Evolutionary conservation across 2,329 filamentous ascomycete genomes (phyloP).

Genomic region (Colletotrichum chlorophyti): DNA sequence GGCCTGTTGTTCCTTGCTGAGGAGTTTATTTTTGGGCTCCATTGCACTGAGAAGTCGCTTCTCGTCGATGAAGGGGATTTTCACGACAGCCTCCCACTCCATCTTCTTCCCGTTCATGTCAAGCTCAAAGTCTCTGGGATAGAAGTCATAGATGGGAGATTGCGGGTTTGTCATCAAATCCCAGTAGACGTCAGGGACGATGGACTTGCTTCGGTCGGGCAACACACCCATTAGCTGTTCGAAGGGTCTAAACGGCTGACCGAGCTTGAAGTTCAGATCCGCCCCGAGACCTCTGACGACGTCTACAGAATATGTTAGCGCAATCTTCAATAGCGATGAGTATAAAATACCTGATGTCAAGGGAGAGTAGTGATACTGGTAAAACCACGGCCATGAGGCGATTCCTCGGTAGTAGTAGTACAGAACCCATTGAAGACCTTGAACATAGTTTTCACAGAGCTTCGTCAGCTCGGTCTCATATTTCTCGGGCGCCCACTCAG

Average conservation of each 20-base stretch:
- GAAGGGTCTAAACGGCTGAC: slow-evolving; percentile 92
- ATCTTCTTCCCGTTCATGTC: slow-evolving; percentile 99
- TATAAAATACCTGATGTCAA: slow-evolving; percentile 79
- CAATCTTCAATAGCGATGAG: slow-evolving; percentile 50
- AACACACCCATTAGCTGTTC: slow-evolving; percentile 98
- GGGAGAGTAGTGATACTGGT: slow-evolving; percentile 94
- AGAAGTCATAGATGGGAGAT: slow-evolving; percentile 97
- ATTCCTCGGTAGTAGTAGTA: slow-evolving; percentile 98
- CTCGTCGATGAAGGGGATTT: slow-evolving; percentile 98
- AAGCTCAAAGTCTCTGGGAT: slow-evolving; percentile 93
- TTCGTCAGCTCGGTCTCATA: slow-evolving; percentile 77
- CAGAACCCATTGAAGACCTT: slow-evolving; percentile 96
- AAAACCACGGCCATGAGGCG: slow-evolving; percentile 99
- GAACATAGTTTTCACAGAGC: slow-evolving; percentile 94
- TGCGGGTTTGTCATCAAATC: slow-evolving; percentile 89
- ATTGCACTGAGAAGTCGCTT: slow-evolving; percentile 84
- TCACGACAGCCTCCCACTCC: slow-evolving; percentile 99
- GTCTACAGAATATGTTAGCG: slow-evolving; percentile 59
- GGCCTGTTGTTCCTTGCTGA: slow-evolving; percentile 79
- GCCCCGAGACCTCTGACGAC: slow-evolving; percentile 87
- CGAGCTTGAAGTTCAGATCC: slow-evolving; percentile 89
- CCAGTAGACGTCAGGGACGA: slow-evolving; percentile 87
- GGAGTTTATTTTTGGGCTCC: slow-evolving; percentile 78
- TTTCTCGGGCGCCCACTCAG: slow-evolving; percentile 82
- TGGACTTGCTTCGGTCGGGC: slow-evolving; percentile 95